Conservation (phyloP, 1,284 basidiomycete species). For the Cryptococcus floricola region DNA sequence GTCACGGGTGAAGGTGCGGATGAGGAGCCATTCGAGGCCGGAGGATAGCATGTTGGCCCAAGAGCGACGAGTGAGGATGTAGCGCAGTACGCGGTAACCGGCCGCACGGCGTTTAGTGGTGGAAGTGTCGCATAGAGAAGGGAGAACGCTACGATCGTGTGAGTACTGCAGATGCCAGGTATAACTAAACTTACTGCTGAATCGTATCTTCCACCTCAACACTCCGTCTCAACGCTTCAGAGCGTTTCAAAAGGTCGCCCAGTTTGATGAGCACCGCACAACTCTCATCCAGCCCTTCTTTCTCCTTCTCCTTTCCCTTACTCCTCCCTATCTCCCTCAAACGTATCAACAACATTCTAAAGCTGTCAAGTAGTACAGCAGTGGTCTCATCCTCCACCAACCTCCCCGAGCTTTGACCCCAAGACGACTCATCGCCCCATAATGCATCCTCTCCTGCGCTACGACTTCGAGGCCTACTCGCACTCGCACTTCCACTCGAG, state of each 20-base stretch:
- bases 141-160: conserved; percentile 58
- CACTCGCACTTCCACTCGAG: conserved; percentile 5
- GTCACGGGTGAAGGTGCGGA: conserved; percentile 82
- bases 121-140: conserved; percentile 69
- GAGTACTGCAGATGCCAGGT: conserved; percentile 27
- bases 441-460: conserved; percentile 15
- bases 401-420: conserved; percentile 1
- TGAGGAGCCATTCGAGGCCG: conserved; percentile 81
- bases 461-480: conserved; percentile 9
- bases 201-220: conserved; percentile 67
- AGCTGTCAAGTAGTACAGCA: conserved; percentile 23
- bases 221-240: conserved; percentile 71
- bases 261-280: conserved; percentile 59
- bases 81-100: conserved; percentile 80
- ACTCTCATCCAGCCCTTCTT: conserved; percentile 21
- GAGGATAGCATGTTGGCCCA: conserved; percentile 41
- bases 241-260: conserved; percentile 66
- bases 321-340: conserved; percentile 15
- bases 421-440: not conserved
- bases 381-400: conserved; percentile 23
- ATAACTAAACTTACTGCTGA: conserved; percentile 58
- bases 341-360: conserved; percentile 12
- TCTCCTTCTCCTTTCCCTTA: conserved; percentile 25
- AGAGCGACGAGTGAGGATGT: conserved; percentile 62
- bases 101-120: conserved; percentile 74